Percentiles rank a stretch among this genome's conserved stretches.
Evolutionary conservation across 2,329 filamentous ascomycete species (phyloP).

Genomic region (Epichloe sp.): DNA sequence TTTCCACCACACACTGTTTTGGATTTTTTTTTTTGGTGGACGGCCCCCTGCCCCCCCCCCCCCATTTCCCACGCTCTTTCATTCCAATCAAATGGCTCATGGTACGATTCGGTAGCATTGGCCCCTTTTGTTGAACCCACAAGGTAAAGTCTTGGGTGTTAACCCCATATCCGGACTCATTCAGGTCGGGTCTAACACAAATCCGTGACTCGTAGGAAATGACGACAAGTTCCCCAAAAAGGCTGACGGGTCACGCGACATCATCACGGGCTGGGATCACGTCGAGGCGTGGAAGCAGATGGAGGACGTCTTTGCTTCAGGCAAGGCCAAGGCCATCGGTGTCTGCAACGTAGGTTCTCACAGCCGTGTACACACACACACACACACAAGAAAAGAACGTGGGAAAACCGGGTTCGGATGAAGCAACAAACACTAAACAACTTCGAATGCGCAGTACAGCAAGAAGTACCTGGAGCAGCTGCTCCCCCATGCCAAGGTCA

Average conservation of each 20-base stretch:
- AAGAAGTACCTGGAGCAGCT: conserved; percentile 42
- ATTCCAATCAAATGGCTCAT: not conserved
- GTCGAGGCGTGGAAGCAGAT: conserved; percentile 66
- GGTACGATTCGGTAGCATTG: conserved; percentile 48
- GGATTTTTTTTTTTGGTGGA: not conserved
- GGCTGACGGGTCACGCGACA: conserved; percentile 60
- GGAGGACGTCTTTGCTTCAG: conserved; percentile 49
- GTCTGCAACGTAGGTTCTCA: conserved; percentile 36
- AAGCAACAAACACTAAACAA: too few species aligned
- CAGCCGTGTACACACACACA: not conserved
- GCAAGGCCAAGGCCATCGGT: conserved; percentile 41
- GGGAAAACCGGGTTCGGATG: too few species aligned
- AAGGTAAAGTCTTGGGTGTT: conserved; percentile 33
- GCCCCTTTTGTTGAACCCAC: conserved; percentile 69
- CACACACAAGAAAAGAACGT: not conserved
- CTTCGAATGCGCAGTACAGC: conserved; percentile 31
- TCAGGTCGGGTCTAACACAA: not conserved
- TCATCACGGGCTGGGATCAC: conserved; percentile 56
- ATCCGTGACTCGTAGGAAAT: conserved; percentile 36
- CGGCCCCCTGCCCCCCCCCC: too few species aligned
- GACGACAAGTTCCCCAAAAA: conserved; percentile 63
- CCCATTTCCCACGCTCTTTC: not conserved
- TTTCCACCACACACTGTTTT: not conserved
- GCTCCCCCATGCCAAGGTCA: conserved; percentile 34
- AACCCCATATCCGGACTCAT: not conserved